These are phyloP conservation scores for Aspergillus viridinutans DNA, from an alignment of 2,329 filamentous ascomycete genomes.

Conservation along the genomic window DNA sequence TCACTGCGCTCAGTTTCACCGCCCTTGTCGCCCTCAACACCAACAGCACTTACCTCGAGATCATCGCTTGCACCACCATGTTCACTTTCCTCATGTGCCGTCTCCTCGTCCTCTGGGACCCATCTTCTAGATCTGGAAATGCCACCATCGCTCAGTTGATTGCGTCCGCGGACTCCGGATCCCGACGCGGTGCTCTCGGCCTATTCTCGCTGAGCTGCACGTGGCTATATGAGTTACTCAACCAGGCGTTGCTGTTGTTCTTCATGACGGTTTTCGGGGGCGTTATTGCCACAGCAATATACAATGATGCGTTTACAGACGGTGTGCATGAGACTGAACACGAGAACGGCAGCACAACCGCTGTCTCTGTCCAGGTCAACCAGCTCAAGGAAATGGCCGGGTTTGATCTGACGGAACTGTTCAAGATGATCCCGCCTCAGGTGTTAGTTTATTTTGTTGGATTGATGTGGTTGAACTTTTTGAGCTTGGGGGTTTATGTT, in stretches of 20 bases:
- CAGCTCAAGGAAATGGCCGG: constrained; percentile 5
- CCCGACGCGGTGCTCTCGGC: constrained; percentile 4
- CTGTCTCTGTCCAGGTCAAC: constrained; percentile 4
- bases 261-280: constrained; percentile 12
- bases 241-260: constrained; percentile 7
- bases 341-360: neutral
- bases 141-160: constrained; percentile 10
- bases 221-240: constrained; percentile 9
- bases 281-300: constrained; percentile 4
- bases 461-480: constrained; percentile 12
- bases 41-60: constrained; percentile 5
- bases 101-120: constrained; percentile 5
- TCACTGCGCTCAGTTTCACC: constrained; percentile 10
- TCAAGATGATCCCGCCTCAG: constrained; percentile 10
- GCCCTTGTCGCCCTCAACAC: constrained; percentile 13
- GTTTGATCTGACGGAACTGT: constrained; percentile 3
- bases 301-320: neutral
- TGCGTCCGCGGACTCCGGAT: constrained; percentile 7
- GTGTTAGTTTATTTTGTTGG: constrained; percentile 8
- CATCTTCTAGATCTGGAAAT: neutral
- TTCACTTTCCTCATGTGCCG: constrained; percentile 17
- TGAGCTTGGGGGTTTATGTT: constrained; percentile 11
- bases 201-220: constrained; percentile 6
- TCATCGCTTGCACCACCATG: constrained; percentile 12
- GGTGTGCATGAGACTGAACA: neutral